Base-by-base conservation (phyloP, 148 eudicot genomes). In the Vaccinium macrocarpon region DNA sequence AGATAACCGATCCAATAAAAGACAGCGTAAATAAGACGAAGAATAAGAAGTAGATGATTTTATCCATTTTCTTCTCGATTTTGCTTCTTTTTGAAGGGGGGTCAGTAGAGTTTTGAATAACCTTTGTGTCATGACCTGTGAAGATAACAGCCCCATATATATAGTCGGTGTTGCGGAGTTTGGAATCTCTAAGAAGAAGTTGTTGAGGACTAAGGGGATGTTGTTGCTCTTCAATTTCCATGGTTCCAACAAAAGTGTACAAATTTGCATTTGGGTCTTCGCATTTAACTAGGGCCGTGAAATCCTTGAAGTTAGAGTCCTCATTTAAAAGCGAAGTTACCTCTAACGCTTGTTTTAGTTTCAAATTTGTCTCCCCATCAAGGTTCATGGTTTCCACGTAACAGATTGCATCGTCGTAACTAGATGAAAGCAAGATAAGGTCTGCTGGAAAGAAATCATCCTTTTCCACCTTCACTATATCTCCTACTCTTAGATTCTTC, bases 371-470 rank as follows among this genome's bases (percentile, higher is more conserved):
- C 85, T 97, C 99, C 4, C 99, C 99, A 85, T 97, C 99, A 75
- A 97, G 98, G 82, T 97, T 97, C 99, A 93, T 97, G 46, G 99
- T 97, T 86, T 97, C 99, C 27, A 97, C 97, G 72, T 97, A 97
- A 87, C 98, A 97, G 18, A 95, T 86, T 2, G 91, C 95, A 85
- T 97, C 99, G 27, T 95, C 98, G 70, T 92, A 93, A 85, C 97
- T 93, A 62, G 99, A 97, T 5, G 99, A 92, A 83, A 97, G 95
- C 84, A 97, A 87, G 76, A 95, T 81, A 70, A 97, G 91, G 87
- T 97, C 99, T 57, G 99, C 93, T 32, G 99, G 99, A 86, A 97
- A 97, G 90, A 95, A 97, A 84, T 93, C 91, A 80, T 97, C 95
- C 64, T 97, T 97, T 86, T 92, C 90, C 57, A 97, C 96, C 86